Base-by-base conservation (phyloP, 2,329 filamentous ascomycete genomes). In the Myriosclerotinia duriaeana region DNA sequence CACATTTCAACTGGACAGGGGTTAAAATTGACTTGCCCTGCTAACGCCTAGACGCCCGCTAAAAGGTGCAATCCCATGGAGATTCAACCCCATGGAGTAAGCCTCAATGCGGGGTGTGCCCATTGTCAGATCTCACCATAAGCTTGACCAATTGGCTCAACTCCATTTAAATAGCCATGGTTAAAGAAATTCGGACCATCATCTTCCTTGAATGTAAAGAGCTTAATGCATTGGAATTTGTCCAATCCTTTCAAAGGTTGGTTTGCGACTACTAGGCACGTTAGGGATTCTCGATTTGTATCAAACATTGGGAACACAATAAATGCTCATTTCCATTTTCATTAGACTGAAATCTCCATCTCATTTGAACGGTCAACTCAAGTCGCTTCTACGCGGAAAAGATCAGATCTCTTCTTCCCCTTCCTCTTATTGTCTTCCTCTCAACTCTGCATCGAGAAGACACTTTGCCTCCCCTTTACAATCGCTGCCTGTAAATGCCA, bases 141-240 rank as follows among this genome's bases (percentile, higher is more conserved):
- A 15, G 34, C 44, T 38, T 38, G 44, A 30, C 58, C 58, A 61
- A 61, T 61, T 50, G 46, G 34, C 44, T 61, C 14, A 6, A 12
- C 46, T 38, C 58, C 12, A 38, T 50, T 4, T n/a, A 38, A 5
- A 9, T 55, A 12, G 5, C 30, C 11, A 12, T 38, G 22, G 11
- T 22, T 50, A 15, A 14, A 22, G 50, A 30, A 63, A 53, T 53
- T 42, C 60, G 60, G 48, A 63, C 53, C 48, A 42, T 63, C 59
- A 53, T 42, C 59, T 34, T 62, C 59, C 59, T 42, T 62, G 59
- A n/a, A 54, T 53, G 48, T 40, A 63, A 53, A 53, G 15, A 62
- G 60, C 12, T 42, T 60, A 62, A 52, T 30, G 46, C 59, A 40
- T 53, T 20, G 11, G 14, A 14, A 40, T 53, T 62, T 63, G 53